A percentile compares a stretch with the other conserved stretches of the same genome.
Evolutionary conservation across 768 basidiomycete species (phyloP).

Genomic region (Xerocomellus dryophilus): DNA sequence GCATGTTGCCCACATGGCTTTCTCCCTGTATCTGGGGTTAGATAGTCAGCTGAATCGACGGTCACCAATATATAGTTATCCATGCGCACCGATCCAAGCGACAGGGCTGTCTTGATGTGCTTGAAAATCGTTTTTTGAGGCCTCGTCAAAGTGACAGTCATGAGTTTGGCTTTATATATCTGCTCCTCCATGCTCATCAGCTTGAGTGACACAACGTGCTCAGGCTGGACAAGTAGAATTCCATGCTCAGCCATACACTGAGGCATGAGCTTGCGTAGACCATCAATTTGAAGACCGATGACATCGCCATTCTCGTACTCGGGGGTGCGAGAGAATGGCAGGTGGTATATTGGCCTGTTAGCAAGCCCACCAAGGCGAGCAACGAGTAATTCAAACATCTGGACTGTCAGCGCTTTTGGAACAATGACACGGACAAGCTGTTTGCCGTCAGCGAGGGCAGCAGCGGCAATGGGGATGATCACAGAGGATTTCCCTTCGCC

Average conservation of each 20-base stretch:
- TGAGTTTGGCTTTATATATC: too few species aligned
- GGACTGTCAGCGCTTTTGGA: slow-evolving; percentile 38
- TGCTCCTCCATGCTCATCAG: too few species aligned
- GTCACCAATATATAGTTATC: too few species aligned
- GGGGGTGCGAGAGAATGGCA: slow-evolving; percentile 45
- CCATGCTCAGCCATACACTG: slow-evolving; percentile 38
- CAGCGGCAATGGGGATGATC: slow-evolving; percentile 43
- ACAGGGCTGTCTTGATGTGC: too few species aligned
- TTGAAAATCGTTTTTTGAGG: too few species aligned
- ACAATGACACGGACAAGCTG: slow-evolving; percentile 45
- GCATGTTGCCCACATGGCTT: too few species aligned
- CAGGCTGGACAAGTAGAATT: slow-evolving; percentile 45
- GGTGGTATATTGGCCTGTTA: slow-evolving; percentile 43
- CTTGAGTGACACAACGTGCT: too few species aligned
- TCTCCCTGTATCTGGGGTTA: too few species aligned
- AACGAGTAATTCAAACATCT: slow-evolving; percentile 45
- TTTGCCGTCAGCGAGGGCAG: slow-evolving; percentile 39
- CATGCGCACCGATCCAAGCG: too few species aligned
- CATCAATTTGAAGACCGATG: slow-evolving; percentile 4
- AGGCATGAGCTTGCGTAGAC: slow-evolving; percentile 33
- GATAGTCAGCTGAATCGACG: too few species aligned
- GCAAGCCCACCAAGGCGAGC: slow-evolving; percentile 39
- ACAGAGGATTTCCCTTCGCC: slow-evolving; percentile 50
- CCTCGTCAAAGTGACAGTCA: too few species aligned
- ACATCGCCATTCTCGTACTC: neutral